Base-by-base conservation (phyloP, 2,329 filamentous ascomycete genomes). In the Fusarium luffae region DNA sequence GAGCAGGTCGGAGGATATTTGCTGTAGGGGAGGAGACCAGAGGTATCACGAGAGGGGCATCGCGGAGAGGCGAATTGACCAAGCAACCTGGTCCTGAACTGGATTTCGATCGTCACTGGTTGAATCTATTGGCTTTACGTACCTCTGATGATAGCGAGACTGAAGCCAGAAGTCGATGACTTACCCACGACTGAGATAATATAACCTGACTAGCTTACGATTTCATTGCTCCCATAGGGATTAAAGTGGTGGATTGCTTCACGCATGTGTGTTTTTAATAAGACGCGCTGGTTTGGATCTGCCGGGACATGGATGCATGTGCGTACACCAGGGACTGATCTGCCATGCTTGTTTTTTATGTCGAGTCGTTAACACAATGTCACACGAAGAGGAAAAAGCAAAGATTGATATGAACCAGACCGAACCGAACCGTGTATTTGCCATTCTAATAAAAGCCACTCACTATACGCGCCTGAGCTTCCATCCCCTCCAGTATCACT, bases 1-100 rank as follows among this genome's bases (percentile, higher is more conserved):
- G 96, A 99, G 81, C 96, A 99, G 83, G 96, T 98, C 67, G 96
- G 96, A 65, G 95, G 94, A 66, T 82, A 76, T 69, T 60, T 54
- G 49, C 57, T 63, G 57, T 57, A 47, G 51, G 41, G 50, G 48
- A 54, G 52, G 37, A 30, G 50, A 32, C 25, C 34, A 51, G 34
- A 61, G 47, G 48, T 18, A 54, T 12, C 37, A 27, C 46, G 32
- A 49, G 48, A 49, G 42, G 47, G 60, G 37, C 21, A 60, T 21
- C n/a, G n/a, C 54, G 42, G 27, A 43, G 54, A 66, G 54, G 32
- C 28, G 30, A 66, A 66, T 58, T 40, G 25, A 42, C 59, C 42
- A 55, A 64, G 44, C 47, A 42, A 34, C 40, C 59, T 65, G 30
- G 48, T 68, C 56, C 59, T 47, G 63, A 57, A 65, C 63, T 66